These are phyloP conservation scores for Nannochloris sp. DNA, from an alignment of 139 green algal species.

Conservation along the genomic window DNA sequence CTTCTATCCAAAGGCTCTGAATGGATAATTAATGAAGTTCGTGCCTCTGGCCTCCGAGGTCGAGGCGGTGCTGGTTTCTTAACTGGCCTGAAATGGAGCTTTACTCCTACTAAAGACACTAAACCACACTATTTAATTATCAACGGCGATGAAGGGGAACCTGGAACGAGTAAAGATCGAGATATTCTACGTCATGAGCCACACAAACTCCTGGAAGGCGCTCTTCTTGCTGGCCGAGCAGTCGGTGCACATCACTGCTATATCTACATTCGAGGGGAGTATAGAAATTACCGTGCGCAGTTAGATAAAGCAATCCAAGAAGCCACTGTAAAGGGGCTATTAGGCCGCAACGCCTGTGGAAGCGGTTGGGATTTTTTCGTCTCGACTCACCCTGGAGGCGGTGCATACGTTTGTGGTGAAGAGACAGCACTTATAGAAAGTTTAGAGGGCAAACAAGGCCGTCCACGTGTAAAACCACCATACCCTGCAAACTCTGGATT, in stretches of 20 bases:
- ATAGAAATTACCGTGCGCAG: constrained; percentile 83
- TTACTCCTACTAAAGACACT: not conserved
- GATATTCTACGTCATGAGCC: constrained; percentile 97
- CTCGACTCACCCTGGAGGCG: constrained; percentile 87
- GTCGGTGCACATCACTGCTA: constrained; percentile 88
- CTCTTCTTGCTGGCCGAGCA: constrained; percentile 82
- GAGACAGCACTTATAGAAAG: constrained; percentile 97
- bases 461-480: constrained; percentile 94
- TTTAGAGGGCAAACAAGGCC: constrained; percentile 94
- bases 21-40: constrained; percentile 98
- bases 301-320: constrained; percentile 73
- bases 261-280: constrained; percentile 97
- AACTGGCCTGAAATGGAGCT: constrained; percentile 90
- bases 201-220: constrained; percentile 97
- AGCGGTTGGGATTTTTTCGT: constrained; percentile 92
- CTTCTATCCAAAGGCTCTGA: constrained; percentile 72
- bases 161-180: constrained; percentile 95
- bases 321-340: constrained; percentile 76
- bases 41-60: constrained; percentile 88
- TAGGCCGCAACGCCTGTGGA: constrained; percentile 94
- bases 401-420: constrained; percentile 98
- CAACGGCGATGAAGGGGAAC: constrained; percentile 96
- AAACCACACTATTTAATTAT: constrained; percentile 82
- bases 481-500: constrained; percentile 94
- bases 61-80: constrained; percentile 94